Base-by-base conservation (phyloP, 805 yeast genomes). In the Pichia exigua region DNA sequence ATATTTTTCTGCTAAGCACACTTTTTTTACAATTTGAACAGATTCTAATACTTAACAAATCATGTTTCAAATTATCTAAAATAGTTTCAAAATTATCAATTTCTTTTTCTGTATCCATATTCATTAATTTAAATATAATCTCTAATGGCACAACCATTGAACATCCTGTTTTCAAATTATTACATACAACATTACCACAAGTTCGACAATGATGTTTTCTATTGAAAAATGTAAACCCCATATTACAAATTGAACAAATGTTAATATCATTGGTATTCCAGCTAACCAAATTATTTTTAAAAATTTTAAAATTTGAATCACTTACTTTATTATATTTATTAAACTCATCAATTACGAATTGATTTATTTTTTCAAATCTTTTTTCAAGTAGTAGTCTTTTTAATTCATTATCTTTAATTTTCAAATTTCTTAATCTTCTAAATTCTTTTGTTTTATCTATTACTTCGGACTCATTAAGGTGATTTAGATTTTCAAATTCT, bases 121-220 rank as follows among this genome's bases (percentile, higher is more conserved):
- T 68, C 47, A 77, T 60, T 40, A 72, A 65, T n/a, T 65, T 65
- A 35, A 73, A 54, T 18, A 79, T 59, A 13, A 71, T 60, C 21
- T 63, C 63, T 2, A 83, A 58, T 0, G 87, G 87, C 0, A 88
- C 83, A 50, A 81, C 79, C 62, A 82, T 79, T 0, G 97, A 89
- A 64, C 99, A 92, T 15, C 71, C 82, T 10, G 72, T 76, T 46
- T 54, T 68, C 48, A 65, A 59, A 57, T 82, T 83, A 26, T 85
- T 95, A 68, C 97, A 92, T 0, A 89, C 87, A 1, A 86, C 79
- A 27, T 67, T 62, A 0, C 98, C 98, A 70, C 99, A 92, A 26
- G 90, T 65, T 39, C 98, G 71, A 65, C 99, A 94, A 65, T 92
- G 99, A 64, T 94, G 98, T 57, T 85, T 87, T 47, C 97, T 70